These are phyloP conservation scores for Solanum ossicruentum DNA, from an alignment of 257 asterid genomes.

Conservation along the genomic window DNA sequence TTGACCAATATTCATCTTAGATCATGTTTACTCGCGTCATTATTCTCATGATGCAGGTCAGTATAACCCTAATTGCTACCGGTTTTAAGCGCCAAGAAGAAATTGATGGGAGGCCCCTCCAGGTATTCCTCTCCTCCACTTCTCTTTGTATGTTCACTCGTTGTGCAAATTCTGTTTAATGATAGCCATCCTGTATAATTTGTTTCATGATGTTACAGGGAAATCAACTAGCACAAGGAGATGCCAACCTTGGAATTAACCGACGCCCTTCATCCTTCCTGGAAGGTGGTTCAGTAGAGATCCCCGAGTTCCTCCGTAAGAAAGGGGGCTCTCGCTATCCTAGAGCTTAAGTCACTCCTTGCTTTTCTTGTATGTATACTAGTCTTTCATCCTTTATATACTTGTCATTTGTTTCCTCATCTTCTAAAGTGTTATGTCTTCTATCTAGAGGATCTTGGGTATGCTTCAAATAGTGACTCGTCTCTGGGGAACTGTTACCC, in stretches of 20 bases:
- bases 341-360: constrained; percentile 37
- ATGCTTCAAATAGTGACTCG: neutral
- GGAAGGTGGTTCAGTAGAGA: constrained; percentile 69
- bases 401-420: neutral
- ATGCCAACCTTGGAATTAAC: constrained; percentile 37
- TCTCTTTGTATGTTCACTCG: neutral
- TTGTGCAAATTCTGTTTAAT: neutral
- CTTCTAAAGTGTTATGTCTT: neutral
- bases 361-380: neutral
- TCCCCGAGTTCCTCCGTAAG: constrained; percentile 86
- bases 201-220: constrained; percentile 28
- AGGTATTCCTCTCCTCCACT: constrained; percentile 27
- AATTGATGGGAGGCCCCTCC: constrained; percentile 49
- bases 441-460: neutral
- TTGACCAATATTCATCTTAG: neutral
- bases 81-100: constrained; percentile 94
- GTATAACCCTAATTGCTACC: constrained; percentile 89
- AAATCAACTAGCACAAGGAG: constrained; percentile 52
- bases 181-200: neutral
- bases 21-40: neutral
- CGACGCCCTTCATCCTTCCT: constrained; percentile 59
- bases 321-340: constrained; percentile 85
- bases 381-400: neutral
- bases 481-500: neutral
- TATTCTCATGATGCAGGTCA: constrained; percentile 32